A percentile compares a stretch with the other conserved stretches of the same genome.
These are phyloP conservation scores for Nicotiana rustica DNA, from an alignment of 305 asterid genomes.

Conservation along the genomic window DNA sequence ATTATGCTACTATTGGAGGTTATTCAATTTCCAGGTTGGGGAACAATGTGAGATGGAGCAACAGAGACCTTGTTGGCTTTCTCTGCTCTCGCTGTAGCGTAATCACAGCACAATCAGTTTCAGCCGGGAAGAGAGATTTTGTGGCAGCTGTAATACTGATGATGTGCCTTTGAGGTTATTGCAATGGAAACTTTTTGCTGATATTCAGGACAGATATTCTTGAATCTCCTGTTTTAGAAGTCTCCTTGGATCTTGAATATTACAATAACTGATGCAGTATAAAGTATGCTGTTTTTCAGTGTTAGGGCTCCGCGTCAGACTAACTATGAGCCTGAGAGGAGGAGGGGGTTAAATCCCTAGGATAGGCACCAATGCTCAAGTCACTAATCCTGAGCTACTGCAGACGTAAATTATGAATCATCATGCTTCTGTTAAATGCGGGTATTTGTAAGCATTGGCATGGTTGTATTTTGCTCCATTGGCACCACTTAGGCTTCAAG, in stretches of 20 bases:
- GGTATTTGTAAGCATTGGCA: neutral
- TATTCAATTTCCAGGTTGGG: neutral
- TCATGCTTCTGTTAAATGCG: neutral
- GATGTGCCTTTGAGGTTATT: conserved; percentile 19
- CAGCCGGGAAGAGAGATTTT: neutral
- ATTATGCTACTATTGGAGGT: neutral
- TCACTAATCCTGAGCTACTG: conserved; percentile 3
- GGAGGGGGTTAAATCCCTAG: neutral
- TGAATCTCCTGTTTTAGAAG: neutral
- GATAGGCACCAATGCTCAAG: conserved; percentile 19
- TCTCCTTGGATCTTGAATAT: neutral
- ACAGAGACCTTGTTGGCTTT: conserved; percentile 2
- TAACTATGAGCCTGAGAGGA: neutral
- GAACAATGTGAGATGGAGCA: neutral
- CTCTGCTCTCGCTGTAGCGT: neutral
- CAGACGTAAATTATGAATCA: neutral
- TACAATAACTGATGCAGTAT: neutral
- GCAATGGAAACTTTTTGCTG: neutral
- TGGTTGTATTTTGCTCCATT: neutral
- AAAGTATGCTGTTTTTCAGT: neutral
- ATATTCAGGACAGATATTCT: conserved; percentile 6
- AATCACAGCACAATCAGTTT: conserved; percentile 1
- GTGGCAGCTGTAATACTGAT: neutral
- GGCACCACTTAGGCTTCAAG: conserved; percentile 13
- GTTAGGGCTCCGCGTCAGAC: neutral